Conservation (phyloP, 371 early-diverging fungal genomes). For the Mucor lusitanicus region DNA sequence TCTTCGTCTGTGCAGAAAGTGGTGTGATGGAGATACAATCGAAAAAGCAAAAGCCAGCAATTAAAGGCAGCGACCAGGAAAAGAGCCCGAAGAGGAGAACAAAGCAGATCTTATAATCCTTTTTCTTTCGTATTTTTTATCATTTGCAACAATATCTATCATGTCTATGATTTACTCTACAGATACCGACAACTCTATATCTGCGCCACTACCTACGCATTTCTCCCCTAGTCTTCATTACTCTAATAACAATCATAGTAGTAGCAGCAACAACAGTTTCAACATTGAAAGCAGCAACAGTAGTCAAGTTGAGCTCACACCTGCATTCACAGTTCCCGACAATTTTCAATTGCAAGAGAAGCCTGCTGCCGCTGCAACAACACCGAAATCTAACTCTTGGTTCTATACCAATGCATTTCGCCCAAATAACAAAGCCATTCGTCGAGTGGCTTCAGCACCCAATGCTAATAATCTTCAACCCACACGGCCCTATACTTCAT, state of each 20-base stretch:
- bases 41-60: neutral
- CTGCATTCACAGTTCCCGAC: conserved; percentile 39
- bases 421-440: conserved; percentile 38
- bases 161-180: conserved; percentile 18
- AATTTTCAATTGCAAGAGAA: conserved; percentile 30
- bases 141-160: neutral
- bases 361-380: conserved; percentile 6
- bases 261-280: conserved; percentile 5
- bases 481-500: neutral
- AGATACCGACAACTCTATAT: conserved; percentile 20
- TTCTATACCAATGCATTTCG: conserved; percentile 28
- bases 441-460: conserved; percentile 64
- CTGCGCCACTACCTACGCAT: conserved; percentile 24
- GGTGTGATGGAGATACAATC: neutral
- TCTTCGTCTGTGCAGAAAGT: neutral
- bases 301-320: conserved; percentile 6
- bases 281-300: neutral
- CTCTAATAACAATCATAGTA: neutral
- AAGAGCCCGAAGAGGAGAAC: neutral
- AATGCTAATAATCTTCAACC: conserved; percentile 43
- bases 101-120: neutral
- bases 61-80: neutral
- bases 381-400: conserved; percentile 50
- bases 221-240: conserved; percentile 15
- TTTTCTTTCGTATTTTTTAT: neutral